These are phyloP conservation scores for Xylaria sp. DNA, from an alignment of 2,329 filamentous ascomycete species.

Conservation along the genomic window DNA sequence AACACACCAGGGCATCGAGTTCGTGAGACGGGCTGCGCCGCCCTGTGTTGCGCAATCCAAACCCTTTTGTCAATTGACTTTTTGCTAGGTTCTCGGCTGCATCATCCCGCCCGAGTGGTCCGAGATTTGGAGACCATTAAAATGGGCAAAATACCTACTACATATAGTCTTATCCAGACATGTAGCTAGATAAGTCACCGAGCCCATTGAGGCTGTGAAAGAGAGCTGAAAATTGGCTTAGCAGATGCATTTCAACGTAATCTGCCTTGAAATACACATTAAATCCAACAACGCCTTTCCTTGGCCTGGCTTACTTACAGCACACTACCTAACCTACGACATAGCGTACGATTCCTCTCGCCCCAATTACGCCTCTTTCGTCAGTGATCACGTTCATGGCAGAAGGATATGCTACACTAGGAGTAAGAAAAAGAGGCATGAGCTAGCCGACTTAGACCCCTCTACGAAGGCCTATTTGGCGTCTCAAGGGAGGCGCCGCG, in stretches of 20 bases:
- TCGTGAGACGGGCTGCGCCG: slow-evolving; percentile 5
- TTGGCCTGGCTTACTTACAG: too few relatives aligned
- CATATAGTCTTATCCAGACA: too few relatives aligned
- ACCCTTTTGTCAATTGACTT: background rate
- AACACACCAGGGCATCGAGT: background rate
- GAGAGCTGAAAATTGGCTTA: background rate
- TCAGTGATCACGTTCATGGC: too few relatives aligned
- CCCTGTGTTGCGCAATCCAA: slow-evolving; percentile 10
- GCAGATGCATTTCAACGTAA: too few relatives aligned
- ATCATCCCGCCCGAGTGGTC: slow-evolving; percentile 3
- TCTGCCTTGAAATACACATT: too few relatives aligned
- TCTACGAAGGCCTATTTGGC: slow-evolving; percentile 1
- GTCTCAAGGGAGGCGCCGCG: slow-evolving; percentile 22
- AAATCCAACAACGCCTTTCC: too few relatives aligned
- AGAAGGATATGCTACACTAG: background rate
- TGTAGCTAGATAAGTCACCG: too few relatives aligned
- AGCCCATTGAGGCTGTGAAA: slow-evolving; percentile 1
- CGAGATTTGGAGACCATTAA: slow-evolving; percentile 3
- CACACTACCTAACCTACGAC: too few relatives aligned
- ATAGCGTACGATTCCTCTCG: too few relatives aligned
- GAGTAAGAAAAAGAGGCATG: background rate
- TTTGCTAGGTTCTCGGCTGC: slow-evolving; percentile 6
- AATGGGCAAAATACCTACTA: slow-evolving; percentile 22
- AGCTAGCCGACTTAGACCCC: too few relatives aligned
- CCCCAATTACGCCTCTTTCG: too few relatives aligned